phyloP scores from a whole-genome alignment of 805 yeast genomes.

The Metschnikowia arizonensis region DNA sequence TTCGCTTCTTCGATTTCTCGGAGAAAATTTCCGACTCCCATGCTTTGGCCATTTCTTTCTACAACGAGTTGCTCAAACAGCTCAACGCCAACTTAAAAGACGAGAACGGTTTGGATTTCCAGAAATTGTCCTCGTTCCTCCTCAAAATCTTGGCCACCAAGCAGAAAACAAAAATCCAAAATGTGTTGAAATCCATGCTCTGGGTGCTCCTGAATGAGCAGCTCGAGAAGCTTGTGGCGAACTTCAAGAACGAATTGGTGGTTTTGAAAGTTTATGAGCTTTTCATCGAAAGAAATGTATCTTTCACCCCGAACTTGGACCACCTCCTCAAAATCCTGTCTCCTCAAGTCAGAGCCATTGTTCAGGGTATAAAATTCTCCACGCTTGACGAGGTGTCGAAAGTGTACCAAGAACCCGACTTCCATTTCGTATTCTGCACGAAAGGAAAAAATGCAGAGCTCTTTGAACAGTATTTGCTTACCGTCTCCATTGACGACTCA shows the following conservation, averaged over 20 bases:
- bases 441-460: background rate
- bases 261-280: conserved; percentile 7
- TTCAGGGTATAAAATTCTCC: conserved; percentile 4
- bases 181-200: conserved; percentile 17
- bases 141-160: background rate
- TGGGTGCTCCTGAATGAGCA: conserved; percentile 27
- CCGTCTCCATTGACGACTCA: conserved; percentile 6
- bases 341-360: conserved; percentile 7
- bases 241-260: conserved; percentile 10
- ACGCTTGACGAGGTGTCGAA: conserved; percentile 1
- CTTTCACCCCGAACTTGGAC: conserved; percentile 10
- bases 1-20: conserved; percentile 1
- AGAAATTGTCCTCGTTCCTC: background rate
- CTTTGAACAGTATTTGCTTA: background rate
- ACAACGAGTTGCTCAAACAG: conserved; percentile 37
- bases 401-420: background rate
- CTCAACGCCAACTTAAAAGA: conserved; percentile 14
- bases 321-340: conserved; percentile 9
- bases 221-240: conserved; percentile 8
- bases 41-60: conserved; percentile 25
- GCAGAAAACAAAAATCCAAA: conserved; percentile 15
- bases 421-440: background rate
- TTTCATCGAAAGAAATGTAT: conserved; percentile 5
- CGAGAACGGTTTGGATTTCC: background rate
- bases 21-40: conserved; percentile 19